Conservation (phyloP, 2,329 filamentous ascomycete species). For the Calycina herbarum region DNA sequence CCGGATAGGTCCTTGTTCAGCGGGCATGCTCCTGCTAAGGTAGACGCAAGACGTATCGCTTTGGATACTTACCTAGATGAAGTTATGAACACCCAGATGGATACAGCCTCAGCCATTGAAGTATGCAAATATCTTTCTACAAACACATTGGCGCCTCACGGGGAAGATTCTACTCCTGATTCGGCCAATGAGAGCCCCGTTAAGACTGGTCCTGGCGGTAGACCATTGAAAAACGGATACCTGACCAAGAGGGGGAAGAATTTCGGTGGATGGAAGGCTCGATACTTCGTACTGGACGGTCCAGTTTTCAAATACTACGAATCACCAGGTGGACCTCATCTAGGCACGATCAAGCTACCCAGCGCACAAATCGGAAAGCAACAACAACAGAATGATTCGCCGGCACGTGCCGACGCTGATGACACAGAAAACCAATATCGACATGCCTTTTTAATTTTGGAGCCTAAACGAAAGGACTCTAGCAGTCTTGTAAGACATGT, state of each 20-base stretch:
- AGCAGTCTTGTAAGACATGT: slow-evolving; percentile 87
- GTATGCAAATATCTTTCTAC: slow-evolving; percentile 86
- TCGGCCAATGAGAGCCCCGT: slow-evolving; percentile 41
- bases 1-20: slow-evolving; percentile 86
- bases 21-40: slow-evolving; percentile 88
- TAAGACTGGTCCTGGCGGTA: slow-evolving; percentile 60
- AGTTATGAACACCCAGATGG: slow-evolving; percentile 78
- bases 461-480: slow-evolving; percentile 95
- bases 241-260: slow-evolving; percentile 97
- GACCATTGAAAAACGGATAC: slow-evolving; percentile 80
- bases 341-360: slow-evolving; percentile 90
- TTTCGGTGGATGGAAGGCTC: slow-evolving; percentile 96
- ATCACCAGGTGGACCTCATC: slow-evolving; percentile 81
- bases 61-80: slow-evolving; percentile 85
- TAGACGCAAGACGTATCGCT: slow-evolving; percentile 80
- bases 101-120: slow-evolving; percentile 72
- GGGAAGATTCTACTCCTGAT: slow-evolving; percentile 53
- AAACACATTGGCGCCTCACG: slow-evolving; percentile 61
- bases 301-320: slow-evolving; percentile 87
- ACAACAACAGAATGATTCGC: slow-evolving; percentile 60
- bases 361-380: slow-evolving; percentile 92
- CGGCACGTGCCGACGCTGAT: slow-evolving; percentile 63
- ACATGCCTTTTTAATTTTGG: slow-evolving; percentile 91
- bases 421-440: slow-evolving; percentile 77
- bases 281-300: slow-evolving; percentile 69